These are phyloP conservation scores for Leersia perrieri DNA, from an alignment of 176 grass and related monocot species.

Conservation along the genomic window DNA sequence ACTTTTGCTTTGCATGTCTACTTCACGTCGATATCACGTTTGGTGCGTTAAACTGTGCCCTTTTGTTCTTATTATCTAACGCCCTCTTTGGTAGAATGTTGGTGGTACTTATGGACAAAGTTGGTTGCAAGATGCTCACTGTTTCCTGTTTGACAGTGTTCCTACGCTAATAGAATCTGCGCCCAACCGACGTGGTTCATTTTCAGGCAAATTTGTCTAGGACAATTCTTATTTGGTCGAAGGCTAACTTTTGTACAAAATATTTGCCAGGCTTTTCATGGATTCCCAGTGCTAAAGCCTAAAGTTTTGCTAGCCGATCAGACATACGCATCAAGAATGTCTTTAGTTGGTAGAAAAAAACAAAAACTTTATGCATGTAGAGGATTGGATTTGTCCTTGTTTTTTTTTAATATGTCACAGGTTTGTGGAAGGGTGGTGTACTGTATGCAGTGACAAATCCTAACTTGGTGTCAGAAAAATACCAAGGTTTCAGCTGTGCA, in stretches of 20 bases:
- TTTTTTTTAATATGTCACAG: too few species aligned
- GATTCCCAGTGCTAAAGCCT: not conserved
- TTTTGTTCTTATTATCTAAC: slow-evolving; percentile 31
- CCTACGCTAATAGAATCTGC: slow-evolving; percentile 9
- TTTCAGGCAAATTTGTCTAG: not conserved
- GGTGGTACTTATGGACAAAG: not conserved
- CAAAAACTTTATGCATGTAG: not conserved
- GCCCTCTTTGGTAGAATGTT: slow-evolving; percentile 23
- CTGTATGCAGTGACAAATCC: not conserved
- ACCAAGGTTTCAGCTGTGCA: not conserved
- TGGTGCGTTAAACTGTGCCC: slow-evolving; percentile 16
- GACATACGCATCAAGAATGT: too few species aligned
- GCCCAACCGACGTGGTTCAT: not conserved
- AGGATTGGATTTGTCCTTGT: not conserved
- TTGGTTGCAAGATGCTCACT: slow-evolving; percentile 20
- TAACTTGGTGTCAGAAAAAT: not conserved
- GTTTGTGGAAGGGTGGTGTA: not conserved
- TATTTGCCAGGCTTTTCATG: not conserved
- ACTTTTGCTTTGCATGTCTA: slow-evolving; percentile 38
- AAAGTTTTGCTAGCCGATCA: not conserved
- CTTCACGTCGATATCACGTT: slow-evolving; percentile 19
- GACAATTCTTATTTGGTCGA: not conserved
- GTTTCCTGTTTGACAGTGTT: not conserved
- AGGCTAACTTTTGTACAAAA: not conserved
- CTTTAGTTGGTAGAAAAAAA: not conserved